Evolutionary conservation across 202 grass and related monocot genomes (phyloP).

Genomic region (Cymbopogon flexuosus): DNA sequence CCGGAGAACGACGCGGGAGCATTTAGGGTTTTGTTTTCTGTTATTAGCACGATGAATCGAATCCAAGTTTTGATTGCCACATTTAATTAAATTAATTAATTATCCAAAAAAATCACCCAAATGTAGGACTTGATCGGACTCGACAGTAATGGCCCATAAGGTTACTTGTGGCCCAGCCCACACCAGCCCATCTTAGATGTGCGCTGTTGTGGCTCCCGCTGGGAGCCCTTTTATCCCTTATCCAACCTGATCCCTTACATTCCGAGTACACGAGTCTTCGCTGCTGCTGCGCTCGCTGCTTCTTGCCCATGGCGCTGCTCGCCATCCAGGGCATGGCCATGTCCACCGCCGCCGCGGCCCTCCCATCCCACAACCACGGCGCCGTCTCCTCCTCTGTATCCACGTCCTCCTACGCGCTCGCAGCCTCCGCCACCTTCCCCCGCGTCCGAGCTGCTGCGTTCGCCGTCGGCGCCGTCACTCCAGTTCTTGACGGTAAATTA

Average conservation of each 20-base stretch:
- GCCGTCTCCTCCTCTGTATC: neutral
- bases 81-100: no score
- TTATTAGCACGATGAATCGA: no score
- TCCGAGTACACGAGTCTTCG: neutral
- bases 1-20: neutral
- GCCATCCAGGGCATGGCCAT: slow-evolving; percentile 41
- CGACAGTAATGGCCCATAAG: neutral
- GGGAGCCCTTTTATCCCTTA: neutral
- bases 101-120: no score
- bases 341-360: slow-evolving; percentile 9
- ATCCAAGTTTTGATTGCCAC: no score
- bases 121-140: no score
- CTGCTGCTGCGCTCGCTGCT: neutral
- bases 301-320: slow-evolving; percentile 37
- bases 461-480: slow-evolving; percentile 8
- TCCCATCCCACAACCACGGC: slow-evolving; percentile 31
- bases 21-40: neutral
- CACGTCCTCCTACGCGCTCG: slow-evolving; percentile 32
- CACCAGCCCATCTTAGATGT: neutral
- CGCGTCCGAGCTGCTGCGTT: slow-evolving; percentile 1
- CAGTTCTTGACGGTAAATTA: slow-evolving; percentile 39
- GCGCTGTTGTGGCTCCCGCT: neutral
- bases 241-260: neutral
- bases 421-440: neutral
- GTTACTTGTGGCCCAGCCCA: neutral